Evolutionary conservation across 495 filamentous ascomycete species (phyloP).

Genomic region (Talaromyces nanjingensis): DNA sequence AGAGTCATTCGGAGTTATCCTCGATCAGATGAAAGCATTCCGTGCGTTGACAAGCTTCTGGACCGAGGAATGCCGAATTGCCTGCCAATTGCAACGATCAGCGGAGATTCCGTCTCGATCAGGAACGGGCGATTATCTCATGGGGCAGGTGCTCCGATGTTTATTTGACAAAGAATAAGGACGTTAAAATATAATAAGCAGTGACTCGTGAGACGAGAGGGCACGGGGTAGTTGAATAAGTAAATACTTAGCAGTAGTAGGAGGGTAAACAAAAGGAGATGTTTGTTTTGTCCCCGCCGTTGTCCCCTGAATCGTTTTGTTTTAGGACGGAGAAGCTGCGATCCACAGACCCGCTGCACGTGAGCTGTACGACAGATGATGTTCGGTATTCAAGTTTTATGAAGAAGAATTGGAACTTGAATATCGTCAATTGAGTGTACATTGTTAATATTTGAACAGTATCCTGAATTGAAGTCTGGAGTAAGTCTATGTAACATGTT

Average conservation of each 20-base stretch:
- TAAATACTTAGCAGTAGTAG: no score
- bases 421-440: no score
- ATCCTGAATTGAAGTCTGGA: not conserved
- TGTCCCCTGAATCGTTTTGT: not conserved
- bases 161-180: not conserved
- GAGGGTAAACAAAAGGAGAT: not conserved
- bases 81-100: slow-evolving; percentile 1
- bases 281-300: slow-evolving; percentile 7
- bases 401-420: no score
- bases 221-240: not conserved
- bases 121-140: not conserved
- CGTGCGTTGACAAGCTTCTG: not conserved
- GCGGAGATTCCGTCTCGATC: slow-evolving; percentile 1
- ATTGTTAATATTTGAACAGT: not conserved
- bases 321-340: not conserved
- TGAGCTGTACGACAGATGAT: not conserved
- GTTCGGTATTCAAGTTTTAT: not conserved
- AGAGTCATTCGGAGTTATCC: not conserved
- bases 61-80: slow-evolving; percentile 4
- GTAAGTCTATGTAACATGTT: not conserved
- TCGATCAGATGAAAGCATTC: not conserved
- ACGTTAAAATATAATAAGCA: not conserved
- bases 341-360: slow-evolving; percentile 1
- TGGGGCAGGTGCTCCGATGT: slow-evolving; percentile 1
- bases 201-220: not conserved